phyloP scores from a whole-genome alignment of 345 rosid genomes.

The Gossypium arboreum region DNA sequence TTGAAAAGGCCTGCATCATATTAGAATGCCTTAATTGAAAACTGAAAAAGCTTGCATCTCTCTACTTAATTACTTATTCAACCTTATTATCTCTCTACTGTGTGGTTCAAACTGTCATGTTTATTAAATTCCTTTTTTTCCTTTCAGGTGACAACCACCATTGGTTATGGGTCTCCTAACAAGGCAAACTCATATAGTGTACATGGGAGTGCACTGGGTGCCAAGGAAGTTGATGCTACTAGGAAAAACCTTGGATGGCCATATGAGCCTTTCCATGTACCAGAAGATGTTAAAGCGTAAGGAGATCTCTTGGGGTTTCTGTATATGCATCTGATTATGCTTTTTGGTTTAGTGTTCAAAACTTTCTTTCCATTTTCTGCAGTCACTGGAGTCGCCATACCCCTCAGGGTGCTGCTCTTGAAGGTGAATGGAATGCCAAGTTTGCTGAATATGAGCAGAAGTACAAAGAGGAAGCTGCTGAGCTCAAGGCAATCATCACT shows the following conservation, averaged over 20 bases:
- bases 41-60: neutral
- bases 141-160: conserved; percentile 76
- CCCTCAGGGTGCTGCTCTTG: conserved; percentile 58
- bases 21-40: conserved; percentile 7
- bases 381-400: conserved; percentile 98
- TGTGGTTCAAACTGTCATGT: neutral
- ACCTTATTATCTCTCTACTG: neutral
- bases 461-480: conserved; percentile 90
- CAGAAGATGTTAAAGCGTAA: conserved; percentile 87
- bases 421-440: conserved; percentile 84
- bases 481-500: conserved; percentile 62
- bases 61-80: neutral
- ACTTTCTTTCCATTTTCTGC: conserved; percentile 16
- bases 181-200: conserved; percentile 93
- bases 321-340: neutral
- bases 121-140: neutral
- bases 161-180: conserved; percentile 98
- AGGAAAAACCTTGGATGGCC: conserved; percentile 98
- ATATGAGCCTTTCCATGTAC: conserved; percentile 86
- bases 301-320: conserved; percentile 1
- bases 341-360: neutral
- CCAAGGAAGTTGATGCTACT: conserved; percentile 99
- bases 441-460: conserved; percentile 87
- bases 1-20: neutral
- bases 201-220: conserved; percentile 94